A percentile compares a stretch with the other conserved stretches of the same genome.
phyloP scores from a whole-genome alignment of 306 rosid species.

The Dicorynia guianensis region DNA sequence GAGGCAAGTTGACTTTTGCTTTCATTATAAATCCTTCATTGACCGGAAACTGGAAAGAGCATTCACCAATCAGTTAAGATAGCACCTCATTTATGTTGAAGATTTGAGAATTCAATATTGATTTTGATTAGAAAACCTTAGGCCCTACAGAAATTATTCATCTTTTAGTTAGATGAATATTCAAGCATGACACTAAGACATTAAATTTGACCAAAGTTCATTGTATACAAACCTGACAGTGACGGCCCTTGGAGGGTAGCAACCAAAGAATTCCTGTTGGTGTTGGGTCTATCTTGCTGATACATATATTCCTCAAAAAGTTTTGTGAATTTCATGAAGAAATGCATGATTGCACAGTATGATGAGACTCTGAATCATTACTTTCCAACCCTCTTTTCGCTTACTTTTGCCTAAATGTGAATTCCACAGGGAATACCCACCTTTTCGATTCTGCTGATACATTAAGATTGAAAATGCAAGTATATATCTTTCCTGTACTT shows the following conservation, averaged over 20 bases:
- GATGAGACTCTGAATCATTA: conserved; percentile 54
- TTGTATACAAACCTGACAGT: conserved; percentile 33
- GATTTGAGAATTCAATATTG: neutral
- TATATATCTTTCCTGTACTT: conserved; percentile 49
- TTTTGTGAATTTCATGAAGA: conserved; percentile 58
- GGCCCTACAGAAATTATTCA: conserved; percentile 10
- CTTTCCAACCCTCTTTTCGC: conserved; percentile 38
- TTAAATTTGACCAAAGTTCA: neutral
- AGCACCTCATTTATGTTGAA: neutral
- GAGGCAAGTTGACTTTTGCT: conserved; percentile 25
- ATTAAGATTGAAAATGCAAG: conserved; percentile 36
- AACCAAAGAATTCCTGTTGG: conserved; percentile 29
- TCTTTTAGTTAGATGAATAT: conserved; percentile 1
- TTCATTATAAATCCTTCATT: neutral
- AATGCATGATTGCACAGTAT: conserved; percentile 55
- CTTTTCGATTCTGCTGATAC: conserved; percentile 43
- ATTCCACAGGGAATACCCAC: conserved; percentile 30
- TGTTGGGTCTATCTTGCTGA: conserved; percentile 43
- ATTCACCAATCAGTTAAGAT: conserved; percentile 13
- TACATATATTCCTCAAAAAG: conserved; percentile 31
- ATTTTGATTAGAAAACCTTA: conserved; percentile 1
- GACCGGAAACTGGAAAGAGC: neutral
- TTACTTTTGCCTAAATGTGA: conserved; percentile 40
- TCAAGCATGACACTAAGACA: neutral
- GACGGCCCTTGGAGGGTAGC: conserved; percentile 41